Evolutionary conservation across 2,329 filamentous ascomycete genomes (phyloP), one percentile per base, ranked within the genome.

Genomic region (Kalmusia sp.): DNA sequence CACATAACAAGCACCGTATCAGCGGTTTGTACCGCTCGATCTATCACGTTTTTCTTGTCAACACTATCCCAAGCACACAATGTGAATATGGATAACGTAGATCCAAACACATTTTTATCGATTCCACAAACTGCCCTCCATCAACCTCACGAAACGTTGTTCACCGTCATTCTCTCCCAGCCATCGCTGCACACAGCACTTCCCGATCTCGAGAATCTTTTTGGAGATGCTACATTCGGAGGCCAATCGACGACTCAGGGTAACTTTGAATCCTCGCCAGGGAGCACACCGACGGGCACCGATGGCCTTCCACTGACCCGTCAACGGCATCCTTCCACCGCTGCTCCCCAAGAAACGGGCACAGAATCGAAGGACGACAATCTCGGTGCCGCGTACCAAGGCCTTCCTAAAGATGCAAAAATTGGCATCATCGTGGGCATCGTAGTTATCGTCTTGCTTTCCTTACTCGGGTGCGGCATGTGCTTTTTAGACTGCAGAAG

Each of bases 371-470:
- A 49, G 17, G 37, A 40, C 6, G 27, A 34, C 12, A 22, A 49
- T 27, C 37, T 28, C 15, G n/a, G 27, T 25, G 6, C 33, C 17
- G 9, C 39, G 22, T 19, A 47, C 28, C 43, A 34, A 14, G 24
- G 39, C n/a, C 45, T 55, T 24, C 27, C 27, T 17, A 55, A 54
- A 24, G 52, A 52, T 5, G 52, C 49, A 5, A 58, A 55, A 21
- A 61, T 61, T 30, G 61, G 61, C 24, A 51, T 64, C 31, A 54
- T 52, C 21, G 35, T 57, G 5, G 51, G 59, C 24, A 54, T 59
- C 17, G 44, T 48, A 4, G 55, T 61, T 17, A 39, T 57, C 14
- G 54, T 47, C 11, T 39, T 59, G 8, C 55, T 64, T 9, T 14
- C 49, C 3, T 15, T 59, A 15, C 31, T 64, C 15, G 58, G 51